phyloP scores from a whole-genome alignment of 73 alveolate species.

The Uronychia setigera region DNA sequence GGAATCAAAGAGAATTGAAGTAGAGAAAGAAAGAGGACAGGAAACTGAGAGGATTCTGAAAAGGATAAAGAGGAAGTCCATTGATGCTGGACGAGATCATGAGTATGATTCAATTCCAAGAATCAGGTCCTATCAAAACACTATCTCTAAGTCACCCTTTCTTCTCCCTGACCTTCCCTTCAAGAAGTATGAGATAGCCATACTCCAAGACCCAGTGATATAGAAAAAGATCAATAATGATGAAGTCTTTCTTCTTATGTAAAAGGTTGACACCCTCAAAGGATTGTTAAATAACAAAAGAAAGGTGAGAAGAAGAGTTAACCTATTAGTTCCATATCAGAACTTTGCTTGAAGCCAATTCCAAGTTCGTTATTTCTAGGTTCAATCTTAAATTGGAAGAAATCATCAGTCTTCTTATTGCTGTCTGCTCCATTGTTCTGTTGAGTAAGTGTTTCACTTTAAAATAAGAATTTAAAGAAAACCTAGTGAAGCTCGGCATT shows the following conservation, averaged over 20 bases:
- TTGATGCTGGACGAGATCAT: no score
- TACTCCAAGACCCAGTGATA: background rate
- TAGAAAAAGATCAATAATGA: background rate
- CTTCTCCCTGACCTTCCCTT: slow-evolving; percentile 1
- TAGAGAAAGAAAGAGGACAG: no score
- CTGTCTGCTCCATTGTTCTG: background rate
- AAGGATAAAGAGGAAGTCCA: no score
- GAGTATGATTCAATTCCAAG: no score
- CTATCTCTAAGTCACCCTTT: background rate
- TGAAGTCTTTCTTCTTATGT: background rate
- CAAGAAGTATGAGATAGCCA: background rate
- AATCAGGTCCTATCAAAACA: background rate
- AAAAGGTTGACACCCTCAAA: background rate
- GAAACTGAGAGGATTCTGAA: no score
- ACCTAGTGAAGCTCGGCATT: background rate
- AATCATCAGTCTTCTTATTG: background rate
- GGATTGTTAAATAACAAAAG: background rate
- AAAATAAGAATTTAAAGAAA: background rate
- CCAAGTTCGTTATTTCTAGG: background rate
- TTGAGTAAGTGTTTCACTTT: background rate
- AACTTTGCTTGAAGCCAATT: background rate
- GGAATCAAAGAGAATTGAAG: no score
- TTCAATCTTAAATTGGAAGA: background rate
- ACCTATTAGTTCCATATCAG: background rate
- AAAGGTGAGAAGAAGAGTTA: background rate